Base-by-base conservation (phyloP, 768 basidiomycete species). In the Naganishia antarctica region DNA sequence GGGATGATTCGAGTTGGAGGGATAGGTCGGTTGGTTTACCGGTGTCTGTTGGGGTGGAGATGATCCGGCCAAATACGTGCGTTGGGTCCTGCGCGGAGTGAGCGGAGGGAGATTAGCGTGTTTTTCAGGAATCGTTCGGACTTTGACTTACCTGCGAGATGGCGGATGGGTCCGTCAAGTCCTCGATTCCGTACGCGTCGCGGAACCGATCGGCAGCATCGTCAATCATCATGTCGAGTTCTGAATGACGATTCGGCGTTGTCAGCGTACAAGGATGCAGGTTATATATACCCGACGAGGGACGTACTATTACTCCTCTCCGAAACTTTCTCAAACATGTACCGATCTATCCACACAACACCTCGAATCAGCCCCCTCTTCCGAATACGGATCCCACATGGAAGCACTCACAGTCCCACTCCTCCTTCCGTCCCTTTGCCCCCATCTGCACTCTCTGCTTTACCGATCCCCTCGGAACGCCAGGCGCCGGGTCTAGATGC, bases 311-410 rank as follows among this genome's bases (percentile, higher is more conserved):
- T 87, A 66, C 90, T 87, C 48, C 92, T 81, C 72, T 89, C 89
- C 1, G 85, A 84, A 26, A 88, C 81, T 78, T 90, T 91, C 76
- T 97, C 92, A 72, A 89, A 91, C 92, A 94, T 93, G 75, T 97
- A 98, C 29, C 89, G 84, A 65, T 81, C 82, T 87, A 23, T 16
- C 9, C 29, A 28, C 28, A 44, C 41, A 15, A n/a, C 21, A 6
- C 11, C 34, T 43, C n/a, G 64, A 15, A 37, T 34, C 23, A 15
- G 23, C 32, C n/a, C n/a, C 46, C 21, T 28, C 8, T n/a, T 8
- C 26, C 8, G 26, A 8, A 28, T n/a, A 21, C 46, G 7, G 11
- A 8, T 7, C 46, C 21, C 9, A 8, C 46, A 8, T n/a, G 11
- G 46, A n/a, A 6, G 41, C 41, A 61, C 67, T 44, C 40, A 70